Evolutionary conservation across 805 yeast species (phyloP).

Genomic region (Kluyveromyces siamensis): DNA sequence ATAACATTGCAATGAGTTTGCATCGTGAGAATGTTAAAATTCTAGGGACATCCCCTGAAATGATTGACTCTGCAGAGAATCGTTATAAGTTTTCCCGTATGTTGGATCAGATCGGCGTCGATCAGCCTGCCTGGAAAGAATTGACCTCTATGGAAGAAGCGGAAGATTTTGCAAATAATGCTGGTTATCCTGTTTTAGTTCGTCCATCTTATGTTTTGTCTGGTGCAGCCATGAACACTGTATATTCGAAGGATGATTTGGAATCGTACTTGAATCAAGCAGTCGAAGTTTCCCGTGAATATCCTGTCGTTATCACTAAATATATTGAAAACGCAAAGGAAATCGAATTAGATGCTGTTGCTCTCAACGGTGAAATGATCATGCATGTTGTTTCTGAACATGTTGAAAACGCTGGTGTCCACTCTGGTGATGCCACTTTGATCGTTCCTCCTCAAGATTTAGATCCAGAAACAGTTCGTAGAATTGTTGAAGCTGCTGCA

Average conservation of each 20-base stretch:
- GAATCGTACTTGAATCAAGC: constrained; percentile 87
- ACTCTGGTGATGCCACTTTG: constrained; percentile 97
- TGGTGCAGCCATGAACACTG: constrained; percentile 99
- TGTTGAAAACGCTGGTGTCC: constrained; percentile 98
- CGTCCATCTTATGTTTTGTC: constrained; percentile 96
- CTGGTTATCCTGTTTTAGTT: constrained; percentile 88
- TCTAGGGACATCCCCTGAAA: constrained; percentile 94
- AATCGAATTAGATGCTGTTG: constrained; percentile 98
- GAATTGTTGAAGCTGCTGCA: constrained; percentile 93
- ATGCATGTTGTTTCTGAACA: constrained; percentile 98
- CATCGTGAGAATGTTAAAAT: constrained; percentile 93
- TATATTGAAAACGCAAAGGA: constrained; percentile 95
- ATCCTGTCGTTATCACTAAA: constrained; percentile 95
- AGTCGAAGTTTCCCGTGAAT: constrained; percentile 94
- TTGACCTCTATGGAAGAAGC: constrained; percentile 90
- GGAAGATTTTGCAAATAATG: constrained; percentile 82
- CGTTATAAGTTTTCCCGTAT: constrained; percentile 96
- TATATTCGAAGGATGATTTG: constrained; percentile 80
- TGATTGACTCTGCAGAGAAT: constrained; percentile 97
- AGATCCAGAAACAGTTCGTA: constrained; percentile 79
- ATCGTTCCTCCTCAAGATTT: constrained; percentile 96
- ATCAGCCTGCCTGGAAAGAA: constrained; percentile 99
- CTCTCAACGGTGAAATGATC: constrained; percentile 84
- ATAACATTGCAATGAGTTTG: constrained; percentile 87
- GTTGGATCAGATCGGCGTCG: constrained; percentile 93